Conservation (phyloP, 2,329 filamentous ascomycete genomes). For the Arthrobotrys sinensis region DNA sequence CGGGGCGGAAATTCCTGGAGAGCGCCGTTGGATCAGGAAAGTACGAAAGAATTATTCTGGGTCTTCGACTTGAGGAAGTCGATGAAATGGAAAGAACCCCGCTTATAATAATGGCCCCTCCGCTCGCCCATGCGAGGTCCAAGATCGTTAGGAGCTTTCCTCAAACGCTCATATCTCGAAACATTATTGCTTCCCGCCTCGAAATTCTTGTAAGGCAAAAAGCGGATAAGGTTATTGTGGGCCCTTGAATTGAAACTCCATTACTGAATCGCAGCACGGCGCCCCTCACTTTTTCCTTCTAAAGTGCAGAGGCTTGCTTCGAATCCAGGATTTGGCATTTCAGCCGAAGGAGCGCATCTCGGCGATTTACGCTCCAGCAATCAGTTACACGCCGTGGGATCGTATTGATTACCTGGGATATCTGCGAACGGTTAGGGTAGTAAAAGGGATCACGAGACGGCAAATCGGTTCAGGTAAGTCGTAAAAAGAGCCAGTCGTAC, state of each 20-base stretch:
- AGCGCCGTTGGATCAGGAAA: constrained; percentile 44
- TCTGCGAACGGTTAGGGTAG: constrained; percentile 38
- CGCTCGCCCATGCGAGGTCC: constrained; percentile 5
- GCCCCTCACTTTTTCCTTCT: constrained; percentile 39
- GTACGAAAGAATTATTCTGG: constrained; percentile 29
- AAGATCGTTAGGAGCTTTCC: constrained; percentile 29
- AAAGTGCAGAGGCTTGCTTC: constrained; percentile 23
- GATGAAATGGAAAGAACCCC: constrained; percentile 31
- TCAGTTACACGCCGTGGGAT: constrained; percentile 25
- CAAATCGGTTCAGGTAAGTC: constrained; percentile 55
- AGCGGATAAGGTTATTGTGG: constrained; percentile 35
- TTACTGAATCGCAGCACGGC: constrained; percentile 43
- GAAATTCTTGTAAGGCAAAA: constrained; percentile 44
- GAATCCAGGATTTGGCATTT: constrained; percentile 56
- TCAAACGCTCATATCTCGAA: constrained; percentile 34
- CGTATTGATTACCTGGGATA: constrained; percentile 33
- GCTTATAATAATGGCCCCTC: constrained; percentile 41
- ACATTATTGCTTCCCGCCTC: constrained; percentile 40
- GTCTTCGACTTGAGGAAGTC: constrained; percentile 23
- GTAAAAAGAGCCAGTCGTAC: constrained; percentile 38
- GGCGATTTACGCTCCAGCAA: constrained; percentile 45
- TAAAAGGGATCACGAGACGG: constrained; percentile 58
- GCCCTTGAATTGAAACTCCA: constrained; percentile 20
- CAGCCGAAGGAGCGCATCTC: constrained; percentile 61
- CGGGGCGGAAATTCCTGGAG: constrained; percentile 20